These are phyloP conservation scores for Fusarium sp. DNA, from an alignment of 2,329 filamentous ascomycete species.

Conservation along the genomic window DNA sequence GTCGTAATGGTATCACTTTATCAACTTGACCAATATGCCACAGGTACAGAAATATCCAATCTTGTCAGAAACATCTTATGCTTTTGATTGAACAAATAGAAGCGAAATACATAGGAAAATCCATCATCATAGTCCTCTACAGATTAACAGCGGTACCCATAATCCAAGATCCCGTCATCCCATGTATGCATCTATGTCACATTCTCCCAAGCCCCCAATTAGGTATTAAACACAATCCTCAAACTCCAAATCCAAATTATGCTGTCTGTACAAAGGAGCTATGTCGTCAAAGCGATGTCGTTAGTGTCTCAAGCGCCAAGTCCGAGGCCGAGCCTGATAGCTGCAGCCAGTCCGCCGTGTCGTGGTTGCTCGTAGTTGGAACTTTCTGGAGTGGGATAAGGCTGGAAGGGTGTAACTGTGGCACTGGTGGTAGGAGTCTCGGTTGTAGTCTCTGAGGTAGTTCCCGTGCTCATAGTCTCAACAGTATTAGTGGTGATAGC, in stretches of 20 bases:
- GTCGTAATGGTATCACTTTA: too few relatives aligned
- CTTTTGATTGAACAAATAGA: constrained; percentile 33
- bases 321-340: constrained; percentile 13
- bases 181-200: constrained; percentile 23
- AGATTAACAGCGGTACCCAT: constrained; percentile 2
- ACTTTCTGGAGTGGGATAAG: constrained; percentile 11
- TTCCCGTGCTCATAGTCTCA: not conserved
- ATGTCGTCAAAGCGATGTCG: constrained; percentile 13
- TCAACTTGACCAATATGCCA: not conserved
- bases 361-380: constrained; percentile 6
- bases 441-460: not conserved
- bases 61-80: constrained; percentile 2
- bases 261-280: constrained; percentile 33
- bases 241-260: constrained; percentile 34
- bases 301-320: constrained; percentile 12
- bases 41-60: not conserved
- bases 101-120: constrained; percentile 31
- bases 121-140: constrained; percentile 5
- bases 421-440: constrained; percentile 10
- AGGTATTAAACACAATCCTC: constrained; percentile 33
- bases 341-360: constrained; percentile 1
- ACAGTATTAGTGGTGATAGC: not conserved
- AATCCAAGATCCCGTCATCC: constrained; percentile 9
- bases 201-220: constrained; percentile 16
- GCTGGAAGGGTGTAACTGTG: constrained; percentile 24